These are phyloP conservation scores for Penicillium sp. DNA, from an alignment of 2,329 filamentous ascomycete genomes.

Conservation along the genomic window DNA sequence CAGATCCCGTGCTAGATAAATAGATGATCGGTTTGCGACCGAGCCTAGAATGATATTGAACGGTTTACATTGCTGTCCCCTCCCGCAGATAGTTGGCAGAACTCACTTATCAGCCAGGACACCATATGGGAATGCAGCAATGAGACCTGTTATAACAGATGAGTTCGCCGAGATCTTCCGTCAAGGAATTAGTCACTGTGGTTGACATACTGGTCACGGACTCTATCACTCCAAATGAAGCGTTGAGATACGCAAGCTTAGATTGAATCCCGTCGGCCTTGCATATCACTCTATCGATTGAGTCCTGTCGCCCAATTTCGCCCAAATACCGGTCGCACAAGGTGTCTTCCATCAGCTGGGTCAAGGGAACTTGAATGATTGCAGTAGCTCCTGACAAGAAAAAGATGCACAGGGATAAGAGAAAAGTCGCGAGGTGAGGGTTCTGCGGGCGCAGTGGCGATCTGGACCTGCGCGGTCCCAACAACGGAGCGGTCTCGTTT, in stretches of 20 bases:
- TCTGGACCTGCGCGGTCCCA: background rate
- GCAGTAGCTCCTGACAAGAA: background rate
- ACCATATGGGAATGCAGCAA: background rate
- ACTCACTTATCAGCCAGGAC: background rate
- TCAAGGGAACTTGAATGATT: background rate
- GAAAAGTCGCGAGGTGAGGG: background rate
- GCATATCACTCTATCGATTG: background rate
- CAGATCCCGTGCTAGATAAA: background rate
- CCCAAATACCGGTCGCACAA: background rate
- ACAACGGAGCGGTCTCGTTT: background rate
- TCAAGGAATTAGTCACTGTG: background rate
- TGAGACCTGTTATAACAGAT: background rate
- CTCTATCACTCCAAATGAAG: background rate
- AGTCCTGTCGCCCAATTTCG: background rate
- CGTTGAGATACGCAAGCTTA: background rate
- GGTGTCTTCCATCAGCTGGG: background rate
- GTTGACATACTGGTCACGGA: background rate
- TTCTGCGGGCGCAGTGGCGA: background rate
- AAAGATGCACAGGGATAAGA: background rate
- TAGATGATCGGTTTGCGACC: background rate
- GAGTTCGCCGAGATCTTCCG: background rate
- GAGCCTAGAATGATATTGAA: background rate
- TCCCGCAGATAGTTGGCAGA: background rate
- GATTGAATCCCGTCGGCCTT: background rate
- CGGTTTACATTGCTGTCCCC: background rate